phyloP scores from a whole-genome alignment of 108 stramenopile genomes.

The Discostella stelligeroides region DNA sequence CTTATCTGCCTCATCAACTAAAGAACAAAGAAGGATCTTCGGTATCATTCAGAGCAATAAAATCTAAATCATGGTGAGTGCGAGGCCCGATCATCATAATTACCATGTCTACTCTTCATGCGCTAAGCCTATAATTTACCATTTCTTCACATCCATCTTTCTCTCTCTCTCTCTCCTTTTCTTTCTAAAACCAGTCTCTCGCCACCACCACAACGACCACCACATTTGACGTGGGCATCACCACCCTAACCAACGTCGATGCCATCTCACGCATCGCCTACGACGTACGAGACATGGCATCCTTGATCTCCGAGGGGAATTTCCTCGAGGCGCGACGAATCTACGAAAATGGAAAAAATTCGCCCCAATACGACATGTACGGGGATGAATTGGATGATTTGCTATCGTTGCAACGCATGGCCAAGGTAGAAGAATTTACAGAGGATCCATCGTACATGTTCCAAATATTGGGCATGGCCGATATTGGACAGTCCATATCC shows the following conservation, averaged over 20 bases:
- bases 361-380: conserved; percentile 37
- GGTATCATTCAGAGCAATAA: too few species aligned
- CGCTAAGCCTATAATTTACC: too few species aligned
- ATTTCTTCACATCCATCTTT: too few species aligned
- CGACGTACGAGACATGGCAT: conserved; percentile 72
- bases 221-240: conserved; percentile 67
- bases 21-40: too few species aligned
- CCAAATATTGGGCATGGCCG: conserved; percentile 71
- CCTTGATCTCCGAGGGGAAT: conserved; percentile 14
- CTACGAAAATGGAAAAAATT: conserved; percentile 65
- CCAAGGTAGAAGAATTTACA: conserved; percentile 13
- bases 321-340: conserved; percentile 52
- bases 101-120: too few species aligned
- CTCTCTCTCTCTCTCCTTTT: too few species aligned
- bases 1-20: too few species aligned
- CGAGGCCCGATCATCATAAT: too few species aligned
- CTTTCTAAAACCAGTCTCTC: too few species aligned
- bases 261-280: conserved; percentile 60
- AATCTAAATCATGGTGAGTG: too few species aligned
- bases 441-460: conserved; percentile 58
- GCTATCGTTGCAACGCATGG: conserved; percentile 49
- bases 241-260: conserved; percentile 73
- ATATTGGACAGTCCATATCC: conserved; percentile 29
- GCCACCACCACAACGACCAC: background rate
- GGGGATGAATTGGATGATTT: conserved; percentile 33